A percentile compares a stretch with the other conserved stretches of the same genome.
Conservation (phyloP, 805 yeast genomes). For the Tetrapisispora phaffii region DNA sequence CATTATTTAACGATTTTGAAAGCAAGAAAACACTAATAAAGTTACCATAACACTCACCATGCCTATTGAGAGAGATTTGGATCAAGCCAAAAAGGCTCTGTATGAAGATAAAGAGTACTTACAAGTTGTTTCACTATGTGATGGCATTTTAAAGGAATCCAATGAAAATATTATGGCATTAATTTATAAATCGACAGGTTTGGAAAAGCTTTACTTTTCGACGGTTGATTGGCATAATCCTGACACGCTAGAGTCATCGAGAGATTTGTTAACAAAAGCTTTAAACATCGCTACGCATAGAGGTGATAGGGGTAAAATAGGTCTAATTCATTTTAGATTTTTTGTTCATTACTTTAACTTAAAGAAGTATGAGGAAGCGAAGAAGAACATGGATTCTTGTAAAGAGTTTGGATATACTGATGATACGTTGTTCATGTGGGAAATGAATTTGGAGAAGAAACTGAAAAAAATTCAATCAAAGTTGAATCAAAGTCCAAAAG, state of each 20-base stretch:
- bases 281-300: slow-evolving; percentile 35
- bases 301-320: slow-evolving; percentile 40
- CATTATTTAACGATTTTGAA: too few species aligned
- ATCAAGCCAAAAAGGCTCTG: slow-evolving; percentile 34
- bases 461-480: slow-evolving; percentile 7
- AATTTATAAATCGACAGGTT: slow-evolving; percentile 40
- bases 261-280: slow-evolving; percentile 30
- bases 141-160: slow-evolving; percentile 34
- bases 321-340: slow-evolving; percentile 39
- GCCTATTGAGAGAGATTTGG: slow-evolving; percentile 31
- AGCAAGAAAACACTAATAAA: too few species aligned
- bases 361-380: slow-evolving; percentile 35
- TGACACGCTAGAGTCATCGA: slow-evolving; percentile 35
- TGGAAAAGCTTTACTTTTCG: slow-evolving; percentile 35
- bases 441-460: slow-evolving; percentile 14
- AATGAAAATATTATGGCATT: slow-evolving; percentile 40
- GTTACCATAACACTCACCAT: too few species aligned
- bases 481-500: too few species aligned
- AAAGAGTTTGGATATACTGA: slow-evolving; percentile 36
- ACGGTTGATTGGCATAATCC: slow-evolving; percentile 36
- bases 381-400: slow-evolving; percentile 35
- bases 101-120: slow-evolving; percentile 39
- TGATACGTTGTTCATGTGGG: slow-evolving; percentile 41
- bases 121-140: slow-evolving; percentile 36
- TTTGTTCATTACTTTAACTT: slow-evolving; percentile 39